Base-by-base conservation (phyloP, 768 basidiomycete species). In the Dacryopinax primogenitus region DNA sequence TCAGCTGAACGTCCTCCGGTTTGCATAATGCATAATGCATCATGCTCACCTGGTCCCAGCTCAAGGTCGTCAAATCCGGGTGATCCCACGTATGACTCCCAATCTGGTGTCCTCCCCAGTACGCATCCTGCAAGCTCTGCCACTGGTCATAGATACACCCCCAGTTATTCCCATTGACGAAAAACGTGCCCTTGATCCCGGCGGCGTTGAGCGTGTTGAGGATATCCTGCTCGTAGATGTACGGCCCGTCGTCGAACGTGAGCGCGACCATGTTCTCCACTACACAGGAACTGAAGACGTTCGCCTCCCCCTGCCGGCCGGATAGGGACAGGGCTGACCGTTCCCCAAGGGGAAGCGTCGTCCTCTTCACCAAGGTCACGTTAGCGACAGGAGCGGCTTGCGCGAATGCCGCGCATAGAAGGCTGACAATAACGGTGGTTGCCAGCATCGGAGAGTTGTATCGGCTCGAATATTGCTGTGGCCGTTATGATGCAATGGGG, bases 141-240 rank as follows among this genome's bases (percentile, higher is more conserved):
- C 33, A 23, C 41, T 66, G 45, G 30, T 69, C 41, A 63, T 69
- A 69, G 44, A 69, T 69, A 36, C 68, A 69, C 18, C 62, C 62
- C 51, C 51, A 58, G 51, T 58, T 58, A 30, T 58, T 58, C 13
- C 51, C 51, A 21, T 58, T 58, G 26, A 78, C 72, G 72, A 79
- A 79, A 70, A 79, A 79, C 1, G 78, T 79, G 1, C 74, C 78
- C 66, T 77, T 78, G 21, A 72, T 77, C 26, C 75, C 76, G 4
- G 62, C 33, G n/a, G 64, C 33, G 26, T 63, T 62, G 26, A 69
- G 67, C 1, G 62, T 67, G n/a, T 66, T 39, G 35, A 61, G 32
- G 37, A 71, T 62, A 41, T 65, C 65, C 33, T 39, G 51, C 44
- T 71, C 68, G 63, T 68, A 71, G 34, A 68, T 65, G 63, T 68